A percentile compares a stretch with the other conserved stretches of the same genome.
Conservation (phyloP, 306 rosid species). For the Casuarina equisetifolia region DNA sequence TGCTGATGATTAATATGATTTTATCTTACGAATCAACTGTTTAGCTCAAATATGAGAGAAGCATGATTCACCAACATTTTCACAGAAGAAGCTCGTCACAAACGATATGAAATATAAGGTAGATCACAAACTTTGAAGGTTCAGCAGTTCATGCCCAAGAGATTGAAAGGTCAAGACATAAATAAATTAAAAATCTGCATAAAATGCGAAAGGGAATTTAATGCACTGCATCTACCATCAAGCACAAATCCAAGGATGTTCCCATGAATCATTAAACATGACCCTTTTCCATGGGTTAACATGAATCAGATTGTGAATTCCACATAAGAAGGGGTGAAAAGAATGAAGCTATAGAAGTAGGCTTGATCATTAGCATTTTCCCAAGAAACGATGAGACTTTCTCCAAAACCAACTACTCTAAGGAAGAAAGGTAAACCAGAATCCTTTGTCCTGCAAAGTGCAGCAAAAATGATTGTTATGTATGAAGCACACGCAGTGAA, state of each 20-base stretch:
- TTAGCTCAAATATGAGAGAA: no score
- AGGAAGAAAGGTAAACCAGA: background rate
- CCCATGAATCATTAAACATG: background rate
- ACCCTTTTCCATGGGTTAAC: background rate
- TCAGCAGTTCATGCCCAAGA: background rate
- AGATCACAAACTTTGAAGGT: background rate
- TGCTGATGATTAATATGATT: no score
- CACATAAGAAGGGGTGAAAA: background rate
- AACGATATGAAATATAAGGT: background rate
- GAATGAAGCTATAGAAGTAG: background rate
- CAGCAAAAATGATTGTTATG: background rate
- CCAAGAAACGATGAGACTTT: background rate
- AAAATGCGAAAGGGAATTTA: background rate
- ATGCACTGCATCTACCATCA: background rate
- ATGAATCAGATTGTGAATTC: background rate
- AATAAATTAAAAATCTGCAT: background rate
- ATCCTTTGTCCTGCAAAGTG: background rate
- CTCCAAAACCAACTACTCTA: background rate
- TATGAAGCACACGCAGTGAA: background rate
- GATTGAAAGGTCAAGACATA: background rate
- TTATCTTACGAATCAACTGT: no score
- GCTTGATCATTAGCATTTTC: background rate
- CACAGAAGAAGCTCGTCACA: no score
- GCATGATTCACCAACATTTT: no score
- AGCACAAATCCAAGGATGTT: background rate